These are phyloP conservation scores for Datura wrightii DNA, from an alignment of 257 asterid species.

Conservation along the genomic window DNA sequence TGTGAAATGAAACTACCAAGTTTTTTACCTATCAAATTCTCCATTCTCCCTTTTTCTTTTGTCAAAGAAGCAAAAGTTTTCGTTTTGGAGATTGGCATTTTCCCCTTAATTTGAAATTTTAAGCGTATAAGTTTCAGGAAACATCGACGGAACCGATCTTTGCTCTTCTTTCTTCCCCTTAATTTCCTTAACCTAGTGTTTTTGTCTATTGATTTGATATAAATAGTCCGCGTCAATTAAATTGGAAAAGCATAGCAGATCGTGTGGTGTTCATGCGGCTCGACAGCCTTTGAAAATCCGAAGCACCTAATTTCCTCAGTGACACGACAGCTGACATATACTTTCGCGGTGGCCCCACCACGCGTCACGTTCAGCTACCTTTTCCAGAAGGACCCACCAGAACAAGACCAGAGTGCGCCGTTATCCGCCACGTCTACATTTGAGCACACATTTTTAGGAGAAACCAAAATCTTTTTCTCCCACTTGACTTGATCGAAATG, in stretches of 20 bases:
- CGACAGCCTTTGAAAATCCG: too few relatives aligned
- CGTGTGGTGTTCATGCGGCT: too few relatives aligned
- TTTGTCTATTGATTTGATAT: too few relatives aligned
- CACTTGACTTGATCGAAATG: conserved; percentile 41
- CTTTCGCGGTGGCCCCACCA: not conserved
- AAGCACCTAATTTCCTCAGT: too few relatives aligned
- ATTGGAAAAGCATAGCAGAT: too few relatives aligned
- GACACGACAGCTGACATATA: not conserved
- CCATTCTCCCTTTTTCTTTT: not conserved
- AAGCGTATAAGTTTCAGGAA: not conserved
- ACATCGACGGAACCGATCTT: not conserved
- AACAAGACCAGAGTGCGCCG: not conserved
- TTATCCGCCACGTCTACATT: conserved; percentile 36
- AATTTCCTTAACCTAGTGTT: too few relatives aligned
- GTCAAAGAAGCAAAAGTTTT: not conserved
- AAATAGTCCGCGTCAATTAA: too few relatives aligned
- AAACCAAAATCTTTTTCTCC: conserved; percentile 36
- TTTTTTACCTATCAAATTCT: not conserved
- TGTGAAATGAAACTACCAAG: not conserved
- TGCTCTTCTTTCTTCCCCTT: too few relatives aligned
- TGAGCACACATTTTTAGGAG: not conserved
- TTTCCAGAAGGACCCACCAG: not conserved
- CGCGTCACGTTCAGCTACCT: not conserved
- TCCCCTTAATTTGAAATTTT: too few relatives aligned
- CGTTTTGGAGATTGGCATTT: not conserved